Evolutionary conservation across 1,284 basidiomycete species (phyloP).

Genomic region (Irpex lacteus): DNA sequence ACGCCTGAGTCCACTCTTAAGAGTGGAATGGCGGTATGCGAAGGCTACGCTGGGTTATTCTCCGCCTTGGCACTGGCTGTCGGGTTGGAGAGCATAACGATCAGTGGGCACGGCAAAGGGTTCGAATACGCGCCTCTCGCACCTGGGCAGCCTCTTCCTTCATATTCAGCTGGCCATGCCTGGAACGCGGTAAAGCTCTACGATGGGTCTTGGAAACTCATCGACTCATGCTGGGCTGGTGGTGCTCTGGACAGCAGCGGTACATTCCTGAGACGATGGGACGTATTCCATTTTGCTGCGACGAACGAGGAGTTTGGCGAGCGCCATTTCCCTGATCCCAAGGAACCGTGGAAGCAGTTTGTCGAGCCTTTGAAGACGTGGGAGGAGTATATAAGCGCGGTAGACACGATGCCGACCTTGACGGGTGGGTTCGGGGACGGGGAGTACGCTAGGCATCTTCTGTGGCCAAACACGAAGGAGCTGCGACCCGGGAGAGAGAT

Average conservation of each 20-base stretch:
- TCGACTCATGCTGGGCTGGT: slow-evolving; percentile 1
- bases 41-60: slow-evolving; percentile 1
- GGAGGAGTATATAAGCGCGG: slow-evolving; percentile 1
- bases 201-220: not conserved
- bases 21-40: not conserved
- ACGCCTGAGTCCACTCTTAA: not conserved
- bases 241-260: not conserved
- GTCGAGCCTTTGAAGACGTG: slow-evolving; percentile 1
- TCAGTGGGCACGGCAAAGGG: slow-evolving; percentile 1
- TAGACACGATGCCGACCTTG: not conserved
- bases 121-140: not conserved
- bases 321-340: not conserved
- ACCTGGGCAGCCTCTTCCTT: not conserved
- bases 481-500: not conserved
- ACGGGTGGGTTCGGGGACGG: not conserved
- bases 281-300: not conserved
- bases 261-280: not conserved
- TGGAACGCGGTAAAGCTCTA: not conserved
- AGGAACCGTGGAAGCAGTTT: slow-evolving; percentile 1
- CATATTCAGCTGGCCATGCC: not conserved
- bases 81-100: not conserved
- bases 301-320: not conserved
- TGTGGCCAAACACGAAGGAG: not conserved
- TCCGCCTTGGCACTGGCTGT: not conserved
- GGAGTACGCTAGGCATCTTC: not conserved